A percentile compares a stretch with the other conserved stretches of the same genome.
Conservation (phyloP, 441 rosid species). For the Gossypium schwendimanii region DNA sequence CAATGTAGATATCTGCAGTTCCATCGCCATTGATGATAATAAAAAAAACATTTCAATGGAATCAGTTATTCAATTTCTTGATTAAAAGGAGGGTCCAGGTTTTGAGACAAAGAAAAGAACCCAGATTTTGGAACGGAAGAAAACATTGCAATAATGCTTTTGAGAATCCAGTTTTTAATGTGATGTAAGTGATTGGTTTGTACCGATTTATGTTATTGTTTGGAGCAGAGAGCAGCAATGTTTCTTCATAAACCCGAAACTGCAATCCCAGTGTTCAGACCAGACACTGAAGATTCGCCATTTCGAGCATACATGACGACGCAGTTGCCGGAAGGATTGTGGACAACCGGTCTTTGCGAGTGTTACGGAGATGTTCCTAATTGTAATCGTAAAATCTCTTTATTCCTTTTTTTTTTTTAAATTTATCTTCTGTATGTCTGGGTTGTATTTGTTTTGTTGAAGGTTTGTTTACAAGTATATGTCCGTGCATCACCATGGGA, state of each 20-base stretch:
- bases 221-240: conserved; percentile 6
- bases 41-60: not conserved
- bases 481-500: conserved; percentile 34
- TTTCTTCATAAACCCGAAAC: not conserved
- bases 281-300: conserved; percentile 21
- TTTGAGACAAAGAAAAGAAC: not conserved
- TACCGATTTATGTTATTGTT: not conserved
- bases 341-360: conserved; percentile 38
- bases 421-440: not conserved
- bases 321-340: conserved; percentile 33
- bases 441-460: not conserved
- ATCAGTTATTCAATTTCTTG: not conserved
- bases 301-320: conserved; percentile 30
- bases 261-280: conserved; percentile 32
- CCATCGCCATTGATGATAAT: not conserved
- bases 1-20: not conserved
- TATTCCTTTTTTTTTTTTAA: not conserved
- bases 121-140: not conserved
- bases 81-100: not conserved
- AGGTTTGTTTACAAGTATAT: conserved; percentile 28
- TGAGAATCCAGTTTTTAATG: not conserved
- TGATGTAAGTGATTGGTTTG: too few relatives aligned
- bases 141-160: not conserved
- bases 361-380: conserved; percentile 30
- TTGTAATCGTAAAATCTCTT: conserved; percentile 15